phyloP scores from a whole-genome alignment of 208 protist genomes.

The Crithidia fasciculata region DNA sequence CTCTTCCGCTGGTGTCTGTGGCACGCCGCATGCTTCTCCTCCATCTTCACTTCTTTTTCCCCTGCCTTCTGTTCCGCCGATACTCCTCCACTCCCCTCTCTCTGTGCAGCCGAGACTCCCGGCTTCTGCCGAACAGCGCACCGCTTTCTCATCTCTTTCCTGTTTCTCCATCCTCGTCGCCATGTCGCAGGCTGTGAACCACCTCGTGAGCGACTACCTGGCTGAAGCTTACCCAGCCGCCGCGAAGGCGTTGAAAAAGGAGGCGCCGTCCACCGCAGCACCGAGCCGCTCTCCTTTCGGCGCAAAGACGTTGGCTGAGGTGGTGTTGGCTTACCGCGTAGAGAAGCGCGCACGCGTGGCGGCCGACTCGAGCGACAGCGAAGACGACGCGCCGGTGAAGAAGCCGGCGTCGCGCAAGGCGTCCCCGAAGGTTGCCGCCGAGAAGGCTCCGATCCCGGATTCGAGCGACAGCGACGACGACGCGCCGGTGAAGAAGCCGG shows the following conservation, averaged over 20 bases:
- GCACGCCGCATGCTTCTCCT: too few species aligned
- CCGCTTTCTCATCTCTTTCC: neutral
- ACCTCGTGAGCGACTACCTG: constrained; percentile 61
- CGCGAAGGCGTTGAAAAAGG: constrained; percentile 43
- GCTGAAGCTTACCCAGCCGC: constrained; percentile 40
- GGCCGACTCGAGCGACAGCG: constrained; percentile 5
- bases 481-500: constrained; percentile 18
- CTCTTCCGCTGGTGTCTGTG: neutral
- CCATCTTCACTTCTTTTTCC: too few species aligned
- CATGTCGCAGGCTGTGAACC: constrained; percentile 59
- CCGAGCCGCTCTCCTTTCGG: constrained; percentile 25
- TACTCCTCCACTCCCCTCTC: too few species aligned
- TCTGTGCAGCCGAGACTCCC: too few species aligned
- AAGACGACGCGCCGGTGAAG: constrained; percentile 17
- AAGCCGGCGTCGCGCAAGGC: constrained; percentile 31
- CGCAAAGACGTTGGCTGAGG: constrained; percentile 20
- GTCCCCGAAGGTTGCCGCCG: constrained; percentile 42
- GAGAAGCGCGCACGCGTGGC: constrained; percentile 1
- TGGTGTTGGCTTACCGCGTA: constrained; percentile 22
- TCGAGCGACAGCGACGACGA: constrained; percentile 18
- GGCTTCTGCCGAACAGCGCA: neutral
- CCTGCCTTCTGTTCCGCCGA: too few species aligned
- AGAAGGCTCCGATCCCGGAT: constrained; percentile 50
- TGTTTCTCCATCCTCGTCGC: neutral
- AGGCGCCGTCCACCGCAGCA: constrained; percentile 15